Base-by-base conservation (phyloP, 2,329 filamentous ascomycete genomes). In the Arthrobotrys entomopaga region DNA sequence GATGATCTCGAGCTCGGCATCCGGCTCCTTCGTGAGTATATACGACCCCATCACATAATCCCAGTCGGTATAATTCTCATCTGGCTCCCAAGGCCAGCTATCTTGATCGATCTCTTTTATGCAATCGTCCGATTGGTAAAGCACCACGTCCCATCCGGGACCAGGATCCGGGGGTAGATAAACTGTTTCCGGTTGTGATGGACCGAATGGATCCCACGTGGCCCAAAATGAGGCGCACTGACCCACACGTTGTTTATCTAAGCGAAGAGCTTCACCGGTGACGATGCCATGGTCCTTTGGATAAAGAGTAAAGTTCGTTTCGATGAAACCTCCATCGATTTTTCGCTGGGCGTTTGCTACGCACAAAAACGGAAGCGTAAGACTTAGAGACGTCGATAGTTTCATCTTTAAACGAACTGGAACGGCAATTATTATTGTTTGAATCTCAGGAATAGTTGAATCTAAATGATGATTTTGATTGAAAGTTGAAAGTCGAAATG, bases 121-220 rank as follows among this genome's bases (percentile, higher is more conserved):
- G 29, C 69, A 73, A 38, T 49, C 49, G 4, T 10, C 13, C 11
- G 61, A 40, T 49, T 73, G 61, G n/a, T 46, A 66, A 15, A 73
- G 56, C 19, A 34, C 15, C 8, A 73, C 24, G 16, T 65, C 29
- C 26, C 43, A 73, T 34, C 38, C n/a, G 2, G 34, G 38, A 8
- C 50, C 60, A 2, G 40, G 40, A 8, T 60, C 20, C 19, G 69
- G 60, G 1, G 57, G 65, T 16, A 42, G 0, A 29, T 70, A 70
- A 24, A 63, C 4, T 2, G 65, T 61, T n/a, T 63, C 43, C 5
- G 65, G 38, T n/a, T 53, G 3, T 16, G 65, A 63, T 19, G 26
- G n/a, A 2, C 16, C 42, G 7, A 46, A 38, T 19, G 57, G 48
- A 16, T 56, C 38, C n/a, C 59, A 73, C 1, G n/a, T 2, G 10